phyloP scores from a whole-genome alignment of 306 rosid species.

The Pachyrhizus erosus region DNA sequence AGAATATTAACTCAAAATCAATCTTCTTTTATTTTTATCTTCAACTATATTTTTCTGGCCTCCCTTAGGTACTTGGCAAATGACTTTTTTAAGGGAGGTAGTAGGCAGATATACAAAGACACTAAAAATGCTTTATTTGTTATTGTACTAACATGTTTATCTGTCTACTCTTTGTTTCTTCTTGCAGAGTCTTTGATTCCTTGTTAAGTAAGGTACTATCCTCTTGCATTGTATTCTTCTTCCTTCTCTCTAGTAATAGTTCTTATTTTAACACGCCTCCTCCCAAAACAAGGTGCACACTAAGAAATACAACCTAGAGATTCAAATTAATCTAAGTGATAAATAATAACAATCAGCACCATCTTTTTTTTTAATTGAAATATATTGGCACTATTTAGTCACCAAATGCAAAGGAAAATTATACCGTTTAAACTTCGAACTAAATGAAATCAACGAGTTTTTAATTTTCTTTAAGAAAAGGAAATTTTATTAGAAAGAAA shows the following conservation, averaged over 20 bases:
- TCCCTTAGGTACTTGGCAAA: not conserved
- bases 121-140: not conserved
- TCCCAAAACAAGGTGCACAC: not conserved
- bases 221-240: not conserved
- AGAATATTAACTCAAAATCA: not conserved
- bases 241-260: not conserved
- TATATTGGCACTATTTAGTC: not conserved
- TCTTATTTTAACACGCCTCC: not conserved
- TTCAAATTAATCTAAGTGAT: not conserved
- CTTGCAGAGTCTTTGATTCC: not conserved
- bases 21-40: not conserved
- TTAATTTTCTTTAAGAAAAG: not conserved
- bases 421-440: slow-evolving; percentile 27
- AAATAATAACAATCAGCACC: slow-evolving; percentile 1
- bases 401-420: not conserved
- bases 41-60: not conserved
- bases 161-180: slow-evolving; percentile 14
- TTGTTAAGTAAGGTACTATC: not conserved
- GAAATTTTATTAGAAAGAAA: slow-evolving; percentile 1
- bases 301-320: slow-evolving; percentile 2
- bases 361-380: not conserved
- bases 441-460: not conserved
- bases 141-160: not conserved
- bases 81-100: not conserved
- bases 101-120: not conserved